Evolutionary conservation across 495 filamentous ascomycete species (phyloP), one percentile per base, ranked within the genome.

Genomic region (Lophiotrema nucula): DNA sequence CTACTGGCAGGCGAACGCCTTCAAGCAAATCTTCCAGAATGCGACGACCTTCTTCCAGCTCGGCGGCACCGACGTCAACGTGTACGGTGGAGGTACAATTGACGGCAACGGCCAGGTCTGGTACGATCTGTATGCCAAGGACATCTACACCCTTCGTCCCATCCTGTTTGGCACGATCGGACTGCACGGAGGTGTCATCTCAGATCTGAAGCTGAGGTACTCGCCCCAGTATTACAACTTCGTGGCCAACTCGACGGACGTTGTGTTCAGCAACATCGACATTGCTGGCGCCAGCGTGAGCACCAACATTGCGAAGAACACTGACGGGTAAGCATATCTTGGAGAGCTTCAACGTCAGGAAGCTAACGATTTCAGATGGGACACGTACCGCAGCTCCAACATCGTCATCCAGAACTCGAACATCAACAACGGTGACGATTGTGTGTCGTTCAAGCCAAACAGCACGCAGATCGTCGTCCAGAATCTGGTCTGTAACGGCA

Each of bases 401-500:
- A 79, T 86, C 48, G 79, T 83, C 1, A 87, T 88, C 38, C 85
- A 88, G 63, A 80, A 90, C 67, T 85, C 81, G 1, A 73, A 79
- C 16, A 79, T 90, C 49, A 76, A 84, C 63, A 89, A 89, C 50
- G 83, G 83, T 22, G 85, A 90, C 60, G 83, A 89, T 65, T 89
- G 85, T 56, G 85, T 89, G n/a, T 83, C 83, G 11, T 88, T 89
- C 77, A 89, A 90, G 69, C 86, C 86, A 1, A 89, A 89, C 68
- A 83, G 78, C 67, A 88, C 84, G n/a, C 76, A 89, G 50, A 83
- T 90, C 49, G 72, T 90, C 4, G 80, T 89, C 16, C 84, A 88
- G 68, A 85, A 85, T 53, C 67, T 90, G 18, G 73, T 75, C 51
- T 90, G 87, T 71, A 85, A 84, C 53, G 87, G 87, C 43, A 88